Percentiles rank a stretch among this genome's conserved stretches.
These are phyloP conservation scores for Trichoderma asperelloides DNA, from an alignment of 495 filamentous ascomycete species.

Conservation along the genomic window DNA sequence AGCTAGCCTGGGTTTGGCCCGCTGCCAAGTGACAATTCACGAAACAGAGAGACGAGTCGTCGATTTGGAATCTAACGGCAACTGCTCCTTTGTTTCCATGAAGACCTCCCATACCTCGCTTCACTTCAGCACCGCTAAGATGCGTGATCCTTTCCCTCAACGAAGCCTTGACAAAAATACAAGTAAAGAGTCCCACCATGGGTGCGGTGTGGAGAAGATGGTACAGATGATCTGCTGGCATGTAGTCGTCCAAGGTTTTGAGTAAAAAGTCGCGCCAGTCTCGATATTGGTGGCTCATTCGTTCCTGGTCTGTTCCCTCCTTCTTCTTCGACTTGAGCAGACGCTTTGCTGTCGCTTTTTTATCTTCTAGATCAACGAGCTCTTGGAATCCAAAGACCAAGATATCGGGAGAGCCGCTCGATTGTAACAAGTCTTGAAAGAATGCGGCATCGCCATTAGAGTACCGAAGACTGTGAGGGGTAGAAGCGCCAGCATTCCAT, in stretches of 20 bases:
- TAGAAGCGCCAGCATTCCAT: constrained; percentile 93
- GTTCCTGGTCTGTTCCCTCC: constrained; percentile 78
- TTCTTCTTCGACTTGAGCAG: constrained; percentile 80
- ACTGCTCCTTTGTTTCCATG: constrained; percentile 98
- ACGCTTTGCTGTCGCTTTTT: constrained; percentile 88
- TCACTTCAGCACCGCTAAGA: constrained; percentile 72
- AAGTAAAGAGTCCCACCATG: constrained; percentile 89
- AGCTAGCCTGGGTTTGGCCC: constrained; percentile 78
- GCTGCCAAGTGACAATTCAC: constrained; percentile 97
- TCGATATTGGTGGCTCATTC: constrained; percentile 95
- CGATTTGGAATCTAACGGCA: constrained; percentile 77
- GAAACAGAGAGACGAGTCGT: constrained; percentile 90
- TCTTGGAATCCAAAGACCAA: constrained; percentile 97
- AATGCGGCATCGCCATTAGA: constrained; percentile 60
- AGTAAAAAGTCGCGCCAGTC: constrained; percentile 88
- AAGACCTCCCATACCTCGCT: constrained; percentile 86
- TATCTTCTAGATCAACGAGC: constrained; percentile 92
- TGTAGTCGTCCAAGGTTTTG: constrained; percentile 68
- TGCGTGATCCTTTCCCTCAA: constrained; percentile 66
- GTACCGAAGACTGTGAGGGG: constrained; percentile 68
- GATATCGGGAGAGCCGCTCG: constrained; percentile 72
- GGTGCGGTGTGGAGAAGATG: constrained; percentile 79
- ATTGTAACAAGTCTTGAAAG: constrained; percentile 62
- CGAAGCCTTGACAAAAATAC: constrained; percentile 80
- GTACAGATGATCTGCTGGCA: constrained; percentile 73